phyloP scores from a whole-genome alignment of 768 basidiomycete species.

The Flagelloscypha sp. region DNA sequence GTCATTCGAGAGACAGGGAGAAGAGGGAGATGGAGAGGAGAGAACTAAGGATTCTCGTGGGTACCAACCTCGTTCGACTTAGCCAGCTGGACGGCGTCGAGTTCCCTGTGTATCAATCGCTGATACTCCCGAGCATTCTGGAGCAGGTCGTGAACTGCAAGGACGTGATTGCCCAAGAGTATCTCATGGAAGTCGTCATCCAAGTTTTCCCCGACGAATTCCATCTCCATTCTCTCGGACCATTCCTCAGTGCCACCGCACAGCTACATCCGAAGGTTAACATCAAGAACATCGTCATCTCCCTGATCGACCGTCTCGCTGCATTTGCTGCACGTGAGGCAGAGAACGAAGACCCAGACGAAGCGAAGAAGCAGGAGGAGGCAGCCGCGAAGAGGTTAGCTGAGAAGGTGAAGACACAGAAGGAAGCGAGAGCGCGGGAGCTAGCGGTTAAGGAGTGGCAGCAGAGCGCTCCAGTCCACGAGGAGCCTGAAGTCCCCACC shows the following conservation, averaged over 20 bases:
- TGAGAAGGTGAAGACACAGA: slow-evolving; percentile 74
- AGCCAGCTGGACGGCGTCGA: slow-evolving; percentile 96
- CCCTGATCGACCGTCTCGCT: slow-evolving; percentile 91
- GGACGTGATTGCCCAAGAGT: slow-evolving; percentile 98
- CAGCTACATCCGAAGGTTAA: slow-evolving; percentile 97
- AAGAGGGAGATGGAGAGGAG: slow-evolving; percentile 95
- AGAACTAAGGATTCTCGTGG: slow-evolving; percentile 92
- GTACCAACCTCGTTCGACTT: slow-evolving; percentile 93
- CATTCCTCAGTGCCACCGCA: slow-evolving; percentile 92
- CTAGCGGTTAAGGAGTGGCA: too few species aligned
- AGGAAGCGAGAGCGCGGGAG: slow-evolving; percentile 52
- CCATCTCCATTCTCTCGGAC: slow-evolving; percentile 91
- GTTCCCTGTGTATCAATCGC: slow-evolving; percentile 78
- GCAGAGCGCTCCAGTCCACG: slow-evolving; percentile 31
- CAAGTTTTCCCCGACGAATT: slow-evolving; percentile 99
- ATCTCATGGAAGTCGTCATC: slow-evolving; percentile 99
- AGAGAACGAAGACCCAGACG: slow-evolving; percentile 92
- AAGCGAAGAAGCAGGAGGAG: slow-evolving; percentile 88
- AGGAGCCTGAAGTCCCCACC: slow-evolving; percentile 24
- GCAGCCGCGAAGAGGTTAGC: slow-evolving; percentile 83
- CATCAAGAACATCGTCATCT: slow-evolving; percentile 97
- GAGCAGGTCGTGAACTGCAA: slow-evolving; percentile 99
- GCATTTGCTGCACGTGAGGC: slow-evolving; percentile 96
- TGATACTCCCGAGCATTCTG: slow-evolving; percentile 84
- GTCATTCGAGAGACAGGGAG: slow-evolving; percentile 93